Base-by-base conservation (phyloP, 208 protist genomes). In the Crithidia mellificae region DNA sequence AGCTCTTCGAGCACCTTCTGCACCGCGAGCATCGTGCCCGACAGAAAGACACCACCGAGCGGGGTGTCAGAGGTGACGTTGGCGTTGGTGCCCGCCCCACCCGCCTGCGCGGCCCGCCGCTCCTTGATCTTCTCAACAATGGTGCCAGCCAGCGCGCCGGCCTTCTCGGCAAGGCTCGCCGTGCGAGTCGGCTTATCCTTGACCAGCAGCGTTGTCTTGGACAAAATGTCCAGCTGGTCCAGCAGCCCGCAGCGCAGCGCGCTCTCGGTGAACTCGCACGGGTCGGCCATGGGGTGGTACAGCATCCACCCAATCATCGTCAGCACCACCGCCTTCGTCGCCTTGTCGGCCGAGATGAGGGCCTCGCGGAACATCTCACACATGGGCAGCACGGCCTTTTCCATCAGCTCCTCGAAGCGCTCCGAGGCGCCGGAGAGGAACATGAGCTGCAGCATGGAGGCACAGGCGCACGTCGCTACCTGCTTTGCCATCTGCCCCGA, bases 301-400 rank as follows among this genome's bases (percentile, higher is more conserved):
- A 93, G 70, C 47, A 96, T 73, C 88, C 90, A 96, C 61, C 91
- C 80, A 8, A 90, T 87, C 90, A 96, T 96, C 30, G 83, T 90
- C 36, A 96, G 74, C 38, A 81, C 84, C 20, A 96, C 68, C 19
- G 87, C 80, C 68, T 91, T 96, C 8, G 88, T 93, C 11, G 83
- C 74, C 65, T 90, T 92, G 74, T 92, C 90, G 38, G 70, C 70
- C 0, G 80, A 90, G 30, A 83, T 72, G 52, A 96, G 74, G 5
- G 82, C 74, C 54, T 85, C 84, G 57, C 85, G 77, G 44, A 88
- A 84, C 83, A 93, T 91, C 49, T 93, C 86, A 68, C 90, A 96
- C 53, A 96, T 65, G 24, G 83, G 85, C 41, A 85, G 77, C 72
- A 93, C 85, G 8, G 71, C 72, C 46, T 67, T 78, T 24, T 20